Conservation (phyloP, 306 rosid species). For the Acacia confusa region DNA sequence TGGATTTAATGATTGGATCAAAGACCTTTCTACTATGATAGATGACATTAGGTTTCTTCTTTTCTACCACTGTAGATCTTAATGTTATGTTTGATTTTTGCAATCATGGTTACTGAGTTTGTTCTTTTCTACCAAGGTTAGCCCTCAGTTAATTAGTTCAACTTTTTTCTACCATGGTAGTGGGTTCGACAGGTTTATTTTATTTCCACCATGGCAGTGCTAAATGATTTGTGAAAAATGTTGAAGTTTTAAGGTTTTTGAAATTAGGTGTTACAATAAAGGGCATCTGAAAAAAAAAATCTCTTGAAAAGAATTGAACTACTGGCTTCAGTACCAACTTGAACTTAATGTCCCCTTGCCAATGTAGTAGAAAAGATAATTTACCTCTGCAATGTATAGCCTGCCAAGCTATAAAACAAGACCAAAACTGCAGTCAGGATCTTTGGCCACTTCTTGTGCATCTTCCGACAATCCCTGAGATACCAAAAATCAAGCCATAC, state of each 20-base stretch:
- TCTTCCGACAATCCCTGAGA: slow-evolving; percentile 70
- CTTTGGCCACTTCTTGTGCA: slow-evolving; percentile 67
- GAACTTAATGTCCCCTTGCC: background rate
- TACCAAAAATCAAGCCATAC: slow-evolving; percentile 71
- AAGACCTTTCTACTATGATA: background rate
- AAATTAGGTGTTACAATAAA: background rate
- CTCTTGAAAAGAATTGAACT: slow-evolving; percentile 27
- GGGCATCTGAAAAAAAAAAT: background rate
- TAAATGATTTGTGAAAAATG: no score
- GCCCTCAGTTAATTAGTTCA: background rate
- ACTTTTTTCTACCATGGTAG: background rate
- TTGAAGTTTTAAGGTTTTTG: background rate
- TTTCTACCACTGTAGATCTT: background rate
- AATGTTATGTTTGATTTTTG: background rate
- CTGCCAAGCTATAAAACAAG: slow-evolving; percentile 64
- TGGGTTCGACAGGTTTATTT: background rate
- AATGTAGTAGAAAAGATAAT: slow-evolving; percentile 7
- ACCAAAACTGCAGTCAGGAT: slow-evolving; percentile 68
- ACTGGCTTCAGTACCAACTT: background rate
- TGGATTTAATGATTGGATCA: background rate
- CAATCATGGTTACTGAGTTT: background rate
- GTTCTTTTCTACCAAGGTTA: background rate
- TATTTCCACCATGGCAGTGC: background rate
- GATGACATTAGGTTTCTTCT: background rate
- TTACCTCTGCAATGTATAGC: slow-evolving; percentile 61